These are phyloP conservation scores for Cenchrus americanus DNA, from an alignment of 176 grass and related monocot species.

Conservation along the genomic window DNA sequence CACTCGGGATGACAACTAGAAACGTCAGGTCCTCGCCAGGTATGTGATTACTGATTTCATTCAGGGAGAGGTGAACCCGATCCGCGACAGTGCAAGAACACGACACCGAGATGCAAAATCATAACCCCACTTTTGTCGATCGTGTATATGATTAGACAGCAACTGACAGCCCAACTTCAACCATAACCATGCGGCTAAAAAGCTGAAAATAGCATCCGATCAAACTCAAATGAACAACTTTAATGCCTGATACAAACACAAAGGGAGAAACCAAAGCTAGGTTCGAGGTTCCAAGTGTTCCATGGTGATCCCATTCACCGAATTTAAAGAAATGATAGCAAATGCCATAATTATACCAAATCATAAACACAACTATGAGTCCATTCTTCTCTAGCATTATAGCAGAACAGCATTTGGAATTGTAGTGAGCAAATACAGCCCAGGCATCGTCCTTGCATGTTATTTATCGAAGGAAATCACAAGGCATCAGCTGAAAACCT, in stretches of 20 bases:
- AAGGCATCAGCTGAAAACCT: conserved; percentile 24
- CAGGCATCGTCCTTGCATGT: neutral
- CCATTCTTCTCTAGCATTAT: neutral
- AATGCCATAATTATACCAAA: neutral
- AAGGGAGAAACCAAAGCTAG: neutral
- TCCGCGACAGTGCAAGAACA: neutral
- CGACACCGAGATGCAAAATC: neutral
- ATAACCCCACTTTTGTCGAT: neutral
- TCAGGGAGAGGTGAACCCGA: neutral
- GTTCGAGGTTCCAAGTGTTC: neutral
- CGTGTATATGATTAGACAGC: no score
- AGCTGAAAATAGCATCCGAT: no score
- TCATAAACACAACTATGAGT: neutral
- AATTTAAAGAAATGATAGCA: neutral
- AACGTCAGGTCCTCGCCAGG: no score
- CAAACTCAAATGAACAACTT: no score
- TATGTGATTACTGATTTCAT: no score
- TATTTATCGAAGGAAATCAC: conserved; percentile 25
- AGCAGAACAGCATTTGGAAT: neutral
- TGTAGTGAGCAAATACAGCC: neutral
- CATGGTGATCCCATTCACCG: neutral
- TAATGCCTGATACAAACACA: no score
- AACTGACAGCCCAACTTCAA: neutral
- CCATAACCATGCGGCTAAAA: no score
- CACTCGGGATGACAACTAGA: no score